Evolutionary conservation across 352 stramenopile genomes (phyloP), one percentile per base, ranked within the genome.

Genomic region (Peronospora belbahrii): DNA sequence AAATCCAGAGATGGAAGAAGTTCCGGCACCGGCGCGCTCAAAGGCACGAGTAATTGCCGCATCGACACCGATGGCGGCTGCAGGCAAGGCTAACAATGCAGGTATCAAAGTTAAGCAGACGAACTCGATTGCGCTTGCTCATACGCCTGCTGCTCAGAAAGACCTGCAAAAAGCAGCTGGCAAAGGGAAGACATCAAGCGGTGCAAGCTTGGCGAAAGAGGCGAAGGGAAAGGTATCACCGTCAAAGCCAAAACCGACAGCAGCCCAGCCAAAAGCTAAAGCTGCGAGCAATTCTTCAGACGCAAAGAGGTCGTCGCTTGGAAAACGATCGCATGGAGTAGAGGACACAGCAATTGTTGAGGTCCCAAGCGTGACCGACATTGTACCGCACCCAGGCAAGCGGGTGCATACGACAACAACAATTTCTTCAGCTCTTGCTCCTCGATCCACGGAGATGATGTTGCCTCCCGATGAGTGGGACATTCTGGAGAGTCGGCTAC

Each of bases 401-500:
- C 62, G 63, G 6, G 46, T 71, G 14, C 69, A 73, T 32, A 65
- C 64, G 11, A 54, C 43, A 5, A 67, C 64, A 19, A 59, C 62
- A 7, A 59, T 79, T 4, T 79, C 72, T 14, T 76, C 73, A 5
- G 64, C 67, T 6, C 62, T 77, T 42, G 67, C 70, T 25, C 56
- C 60, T 35, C 62, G 62, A 1, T 14, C 49, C 22, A 50, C 52
- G 4, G 66, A 79, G 23, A 40, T 74, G 37, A 55, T 76, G 44
- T 52, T 82, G 23, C 70, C 71, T 39, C 69, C 67, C 2, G 72
- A 87, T 35, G 72, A 84, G 41, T 87, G 74, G 54, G 74, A 84
- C 51, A 67, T 87, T 2, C 31, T 83, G 18, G 68, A 84, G 34
- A 68, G 66, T 25, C 69, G 74, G 6, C 48, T 87, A 8, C 72